Evolutionary conservation across 2,329 filamentous ascomycete genomes (phyloP).

Genomic region (Bipolaris bicolor): DNA sequence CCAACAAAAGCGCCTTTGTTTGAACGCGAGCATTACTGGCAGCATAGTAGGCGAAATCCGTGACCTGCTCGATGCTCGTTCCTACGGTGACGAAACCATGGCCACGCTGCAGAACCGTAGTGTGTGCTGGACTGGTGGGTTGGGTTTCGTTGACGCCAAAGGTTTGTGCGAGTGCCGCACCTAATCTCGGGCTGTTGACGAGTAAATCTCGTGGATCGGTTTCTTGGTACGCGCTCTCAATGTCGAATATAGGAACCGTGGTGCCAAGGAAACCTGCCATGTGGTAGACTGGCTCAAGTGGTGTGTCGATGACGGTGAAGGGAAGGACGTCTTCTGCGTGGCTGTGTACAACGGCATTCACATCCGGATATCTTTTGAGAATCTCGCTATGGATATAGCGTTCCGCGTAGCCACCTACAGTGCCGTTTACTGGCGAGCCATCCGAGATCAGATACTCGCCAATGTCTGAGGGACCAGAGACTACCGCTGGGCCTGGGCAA

Average conservation of each 20-base stretch:
- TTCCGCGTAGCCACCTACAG: conserved; percentile 48
- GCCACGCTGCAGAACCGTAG: conserved; percentile 47
- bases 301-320: conserved; percentile 32
- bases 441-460: conserved; percentile 53
- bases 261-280: conserved; percentile 48
- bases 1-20: conserved; percentile 38
- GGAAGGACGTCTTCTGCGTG: conserved; percentile 53
- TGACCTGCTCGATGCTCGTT: conserved; percentile 44
- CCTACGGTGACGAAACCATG: conserved; percentile 51
- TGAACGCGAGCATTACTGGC: conserved; percentile 46
- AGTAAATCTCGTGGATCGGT: conserved; percentile 31
- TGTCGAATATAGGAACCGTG: conserved; percentile 35
- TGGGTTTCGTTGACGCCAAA: conserved; percentile 28
- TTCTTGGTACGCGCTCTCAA: conserved; percentile 20
- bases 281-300: conserved; percentile 36
- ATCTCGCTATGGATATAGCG: conserved; percentile 55
- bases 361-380: conserved; percentile 51
- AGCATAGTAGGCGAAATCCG: conserved; percentile 49
- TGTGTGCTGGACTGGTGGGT: conserved; percentile 31
- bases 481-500: conserved; percentile 2
- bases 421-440: conserved; percentile 39
- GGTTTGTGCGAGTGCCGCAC: conserved; percentile 26
- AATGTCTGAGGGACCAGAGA: conserved; percentile 45
- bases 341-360: conserved; percentile 54
- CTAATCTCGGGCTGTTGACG: conserved; percentile 28